Percentiles rank a stretch among this genome's conserved stretches.
Evolutionary conservation across 306 rosid species (phyloP).

Genomic region (Begonia masoniana): DNA sequence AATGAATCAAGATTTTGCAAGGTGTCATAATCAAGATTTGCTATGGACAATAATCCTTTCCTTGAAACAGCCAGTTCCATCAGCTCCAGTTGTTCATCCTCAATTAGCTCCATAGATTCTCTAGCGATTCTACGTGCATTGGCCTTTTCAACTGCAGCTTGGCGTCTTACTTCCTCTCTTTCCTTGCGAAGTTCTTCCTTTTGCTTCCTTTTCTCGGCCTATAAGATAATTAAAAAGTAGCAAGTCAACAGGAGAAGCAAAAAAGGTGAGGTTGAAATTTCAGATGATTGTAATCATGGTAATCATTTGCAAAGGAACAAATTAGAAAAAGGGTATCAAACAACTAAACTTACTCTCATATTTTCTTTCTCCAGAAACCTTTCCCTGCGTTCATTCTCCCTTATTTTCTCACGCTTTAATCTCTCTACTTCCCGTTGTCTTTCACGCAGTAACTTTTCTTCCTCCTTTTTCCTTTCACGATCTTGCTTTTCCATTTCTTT

Average conservation of each 20-base stretch:
- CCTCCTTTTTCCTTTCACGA: constrained; percentile 91
- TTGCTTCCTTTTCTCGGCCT: constrained; percentile 85
- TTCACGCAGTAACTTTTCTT: constrained; percentile 90
- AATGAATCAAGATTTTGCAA: constrained; percentile 74
- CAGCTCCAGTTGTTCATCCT: constrained; percentile 94
- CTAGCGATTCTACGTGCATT: constrained; percentile 86
- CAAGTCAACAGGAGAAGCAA: neutral
- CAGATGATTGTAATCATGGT: too few species aligned
- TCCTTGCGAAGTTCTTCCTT: constrained; percentile 89
- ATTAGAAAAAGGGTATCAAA: too few species aligned
- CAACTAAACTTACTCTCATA: constrained; percentile 48
- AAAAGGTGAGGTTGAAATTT: too few species aligned
- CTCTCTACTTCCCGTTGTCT: constrained; percentile 84
- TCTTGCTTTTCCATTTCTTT: constrained; percentile 90
- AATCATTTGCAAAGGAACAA: too few species aligned
- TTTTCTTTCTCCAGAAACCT: constrained; percentile 69
- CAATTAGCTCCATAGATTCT: constrained; percentile 98
- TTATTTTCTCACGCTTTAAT: constrained; percentile 71
- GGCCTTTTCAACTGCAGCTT: constrained; percentile 94
- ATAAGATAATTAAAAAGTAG: constrained; percentile 6
- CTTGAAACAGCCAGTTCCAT: constrained; percentile 90
- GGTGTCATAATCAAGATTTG: constrained; percentile 76
- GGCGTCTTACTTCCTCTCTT: constrained; percentile 82
- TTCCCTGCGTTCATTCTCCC: constrained; percentile 86
- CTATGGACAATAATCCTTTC: constrained; percentile 79